phyloP scores from a whole-genome alignment of 2,329 filamentous ascomycete genomes.

The Trichocomaceae sp. region DNA sequence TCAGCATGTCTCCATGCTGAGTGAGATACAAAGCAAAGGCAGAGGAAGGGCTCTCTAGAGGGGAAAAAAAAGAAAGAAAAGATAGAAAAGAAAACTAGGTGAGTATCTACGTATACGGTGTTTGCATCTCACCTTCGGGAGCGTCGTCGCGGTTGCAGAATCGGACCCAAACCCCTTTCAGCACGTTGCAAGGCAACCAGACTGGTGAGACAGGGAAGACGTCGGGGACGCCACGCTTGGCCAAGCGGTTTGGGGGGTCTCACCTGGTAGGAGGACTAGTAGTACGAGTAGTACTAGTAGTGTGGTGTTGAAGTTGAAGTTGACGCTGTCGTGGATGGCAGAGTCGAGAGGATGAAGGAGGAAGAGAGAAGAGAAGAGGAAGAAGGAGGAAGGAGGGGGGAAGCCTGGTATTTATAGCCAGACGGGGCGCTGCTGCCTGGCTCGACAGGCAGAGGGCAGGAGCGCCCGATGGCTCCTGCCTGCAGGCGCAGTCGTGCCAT shows the following conservation, averaged over 20 bases:
- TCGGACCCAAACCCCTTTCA: conserved; percentile 3
- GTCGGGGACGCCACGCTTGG: not conserved
- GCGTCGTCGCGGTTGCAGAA: not conserved
- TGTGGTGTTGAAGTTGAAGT: not conserved
- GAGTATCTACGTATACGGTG: not conserved
- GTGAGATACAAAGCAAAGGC: not conserved
- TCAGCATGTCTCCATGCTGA: not conserved
- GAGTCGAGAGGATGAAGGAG: not conserved
- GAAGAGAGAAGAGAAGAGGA: not conserved
- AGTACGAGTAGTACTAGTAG: too few relatives aligned
- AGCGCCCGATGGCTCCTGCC: not conserved
- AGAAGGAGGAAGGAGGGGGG: not conserved
- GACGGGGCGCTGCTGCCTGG: not conserved
- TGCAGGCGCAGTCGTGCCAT: not conserved
- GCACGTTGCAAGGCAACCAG: not conserved
- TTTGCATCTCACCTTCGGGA: not conserved
- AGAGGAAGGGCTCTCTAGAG: not conserved
- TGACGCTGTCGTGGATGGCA: not conserved
- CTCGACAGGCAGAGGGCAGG: not conserved
- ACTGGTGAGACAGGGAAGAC: not conserved
- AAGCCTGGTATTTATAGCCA: conserved; percentile 2
- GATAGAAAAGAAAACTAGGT: not conserved
- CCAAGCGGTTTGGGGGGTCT: conserved; percentile 2
- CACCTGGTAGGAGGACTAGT: not conserved
- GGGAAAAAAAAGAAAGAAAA: not conserved